Conservation (phyloP, 78 protist species). For the Trichosphaerium sp. region DNA sequence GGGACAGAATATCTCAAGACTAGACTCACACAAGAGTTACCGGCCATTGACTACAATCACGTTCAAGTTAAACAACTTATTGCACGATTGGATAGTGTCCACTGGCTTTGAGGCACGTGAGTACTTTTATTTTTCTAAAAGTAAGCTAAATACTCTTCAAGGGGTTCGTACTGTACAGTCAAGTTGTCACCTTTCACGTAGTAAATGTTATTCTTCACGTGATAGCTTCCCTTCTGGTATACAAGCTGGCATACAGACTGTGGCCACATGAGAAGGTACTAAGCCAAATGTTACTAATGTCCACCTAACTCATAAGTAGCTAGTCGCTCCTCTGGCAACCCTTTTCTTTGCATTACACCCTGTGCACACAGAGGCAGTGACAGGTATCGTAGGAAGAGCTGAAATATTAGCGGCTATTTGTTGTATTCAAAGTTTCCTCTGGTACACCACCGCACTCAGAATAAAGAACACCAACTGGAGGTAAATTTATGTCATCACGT, state of each 20-base stretch:
- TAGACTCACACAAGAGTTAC: constrained; percentile 22
- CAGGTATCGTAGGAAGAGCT: constrained; percentile 35
- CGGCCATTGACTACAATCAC: constrained; percentile 34
- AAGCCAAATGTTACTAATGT: no score
- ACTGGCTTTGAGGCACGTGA: no score
- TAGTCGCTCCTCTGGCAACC: background rate
- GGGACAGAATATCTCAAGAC: constrained; percentile 3
- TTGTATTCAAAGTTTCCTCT: no score
- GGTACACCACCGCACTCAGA: no score
- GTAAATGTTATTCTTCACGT: constrained; percentile 12
- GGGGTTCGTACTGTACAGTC: background rate
- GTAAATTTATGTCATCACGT: no score
- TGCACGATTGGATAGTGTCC: no score
- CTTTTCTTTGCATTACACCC: constrained; percentile 43
- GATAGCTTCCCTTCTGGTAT: background rate
- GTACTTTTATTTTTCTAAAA: background rate
- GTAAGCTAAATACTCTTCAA: background rate
- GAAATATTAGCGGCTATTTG: constrained; percentile 15
- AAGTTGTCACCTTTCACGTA: background rate
- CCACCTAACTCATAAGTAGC: background rate
- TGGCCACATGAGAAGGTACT: no score
- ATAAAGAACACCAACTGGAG: no score
- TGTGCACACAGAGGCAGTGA: constrained; percentile 48
- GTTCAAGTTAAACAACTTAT: constrained; percentile 8
- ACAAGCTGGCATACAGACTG: background rate